phyloP scores from a whole-genome alignment of 2,329 filamentous ascomycete species.

The Clonostachys rosea region DNA sequence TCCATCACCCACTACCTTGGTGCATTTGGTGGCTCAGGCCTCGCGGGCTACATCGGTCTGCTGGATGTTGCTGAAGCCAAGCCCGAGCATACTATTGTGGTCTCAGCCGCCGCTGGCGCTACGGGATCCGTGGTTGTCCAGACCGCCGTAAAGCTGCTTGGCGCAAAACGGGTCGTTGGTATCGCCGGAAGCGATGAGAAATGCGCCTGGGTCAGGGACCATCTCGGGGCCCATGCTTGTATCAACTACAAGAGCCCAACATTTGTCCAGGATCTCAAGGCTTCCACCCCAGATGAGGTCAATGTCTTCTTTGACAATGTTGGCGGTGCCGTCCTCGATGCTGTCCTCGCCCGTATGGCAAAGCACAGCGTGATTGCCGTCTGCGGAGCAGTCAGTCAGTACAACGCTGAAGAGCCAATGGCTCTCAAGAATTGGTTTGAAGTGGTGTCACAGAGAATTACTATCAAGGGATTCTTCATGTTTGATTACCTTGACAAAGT shows the following conservation, averaged over 20 bases:
- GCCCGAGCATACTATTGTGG: constrained; percentile 68
- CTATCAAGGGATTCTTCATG: constrained; percentile 17
- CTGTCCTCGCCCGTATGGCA: constrained; percentile 58
- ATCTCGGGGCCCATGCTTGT: constrained; percentile 62
- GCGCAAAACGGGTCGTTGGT: constrained; percentile 51
- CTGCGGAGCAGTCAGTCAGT: constrained; percentile 67
- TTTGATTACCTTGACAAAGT: constrained; percentile 19
- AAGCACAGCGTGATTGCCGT: constrained; percentile 61
- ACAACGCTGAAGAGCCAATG: constrained; percentile 41
- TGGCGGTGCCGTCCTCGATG: constrained; percentile 65
- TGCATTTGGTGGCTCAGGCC: constrained; percentile 59
- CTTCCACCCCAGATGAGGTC: constrained; percentile 52
- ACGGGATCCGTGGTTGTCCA: constrained; percentile 74
- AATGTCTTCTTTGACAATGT: constrained; percentile 75
- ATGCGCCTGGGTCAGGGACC: constrained; percentile 57
- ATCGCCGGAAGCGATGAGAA: constrained; percentile 65
- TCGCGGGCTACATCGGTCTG: constrained; percentile 78
- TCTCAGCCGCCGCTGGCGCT: constrained; percentile 73
- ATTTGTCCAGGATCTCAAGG: constrained; percentile 55
- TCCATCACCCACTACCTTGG: constrained; percentile 30
- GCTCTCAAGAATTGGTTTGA: constrained; percentile 16
- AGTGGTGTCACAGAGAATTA: constrained; percentile 15
- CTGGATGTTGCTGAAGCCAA: constrained; percentile 62
- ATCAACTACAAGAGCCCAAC: constrained; percentile 65
- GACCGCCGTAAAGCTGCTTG: constrained; percentile 68